A percentile compares a stretch with the other conserved stretches of the same genome.
These are phyloP conservation scores for Pyrenochaeta sp. DNA, from an alignment of 2,329 filamentous ascomycete species.

Conservation along the genomic window DNA sequence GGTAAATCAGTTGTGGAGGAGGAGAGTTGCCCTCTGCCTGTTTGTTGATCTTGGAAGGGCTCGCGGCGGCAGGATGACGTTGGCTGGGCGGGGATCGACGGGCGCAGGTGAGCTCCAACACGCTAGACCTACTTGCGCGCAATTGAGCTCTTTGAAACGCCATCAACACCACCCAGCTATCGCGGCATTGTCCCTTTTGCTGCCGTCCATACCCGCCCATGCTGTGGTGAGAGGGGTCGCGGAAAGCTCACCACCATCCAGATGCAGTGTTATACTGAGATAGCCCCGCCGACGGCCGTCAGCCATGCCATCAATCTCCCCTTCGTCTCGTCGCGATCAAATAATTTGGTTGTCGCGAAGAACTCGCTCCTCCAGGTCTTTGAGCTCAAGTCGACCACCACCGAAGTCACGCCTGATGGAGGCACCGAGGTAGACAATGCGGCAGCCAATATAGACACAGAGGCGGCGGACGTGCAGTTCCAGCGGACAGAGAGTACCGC, in stretches of 20 bases:
- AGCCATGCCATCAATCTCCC: conserved; percentile 84
- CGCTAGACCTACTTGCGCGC: conserved; percentile 7
- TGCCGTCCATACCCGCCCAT: not conserved
- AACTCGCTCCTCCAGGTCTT: conserved; percentile 95
- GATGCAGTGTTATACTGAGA: conserved; percentile 98
- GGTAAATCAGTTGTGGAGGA: not conserved
- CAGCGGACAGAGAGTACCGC: conserved; percentile 72
- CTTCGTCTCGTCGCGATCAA: conserved; percentile 77
- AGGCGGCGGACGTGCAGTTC: conserved; percentile 53
- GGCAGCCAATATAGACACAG: conserved; percentile 59
- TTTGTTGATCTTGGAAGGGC: not conserved
- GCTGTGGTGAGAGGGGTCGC: conserved; percentile 26
- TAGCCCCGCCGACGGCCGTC: conserved; percentile 92
- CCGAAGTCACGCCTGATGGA: conserved; percentile 61
- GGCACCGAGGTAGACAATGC: conserved; percentile 53
- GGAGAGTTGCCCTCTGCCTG: conserved; percentile 5
- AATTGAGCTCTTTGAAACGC: conserved; percentile 29
- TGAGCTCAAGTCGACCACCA: conserved; percentile 71
- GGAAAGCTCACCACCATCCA: conserved; percentile 1
- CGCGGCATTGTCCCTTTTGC: conserved; percentile 9
- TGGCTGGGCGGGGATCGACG: conserved; percentile 10
- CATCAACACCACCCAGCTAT: conserved; percentile 19
- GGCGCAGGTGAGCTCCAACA: conserved; percentile 12
- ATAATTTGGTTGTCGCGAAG: conserved; percentile 90
- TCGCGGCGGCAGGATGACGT: conserved; percentile 21